Base-by-base conservation (phyloP, 75 land plant genomes). In the Pseudotsuga menziesii region DNA sequence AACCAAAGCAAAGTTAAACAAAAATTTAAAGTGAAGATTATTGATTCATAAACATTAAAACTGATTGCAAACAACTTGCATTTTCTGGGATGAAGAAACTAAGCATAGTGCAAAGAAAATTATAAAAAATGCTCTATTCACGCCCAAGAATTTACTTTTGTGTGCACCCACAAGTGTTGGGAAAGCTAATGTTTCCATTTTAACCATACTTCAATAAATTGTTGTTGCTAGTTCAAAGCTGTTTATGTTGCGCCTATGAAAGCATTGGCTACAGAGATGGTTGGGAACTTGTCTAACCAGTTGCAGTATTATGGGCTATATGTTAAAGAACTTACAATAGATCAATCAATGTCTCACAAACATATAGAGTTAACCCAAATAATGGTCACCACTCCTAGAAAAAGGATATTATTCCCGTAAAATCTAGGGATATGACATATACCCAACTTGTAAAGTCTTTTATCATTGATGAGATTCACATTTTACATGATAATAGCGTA, bases 211-310 rank as follows among this genome's bases (percentile, higher is more conserved):
- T 48, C 93, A 91, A 75, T 86, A 95, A 86, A 80, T 95, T 80
- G 98, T 81, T 80, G 89, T 80, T 81, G 74, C 35, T 69, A 86
- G 11, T 89, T 80, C 71, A 95, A 95, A 83, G 88, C 92, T 85
- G 93, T 95, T 2, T 95, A 92, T 84, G 93, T 95, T 14, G 98
- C 95, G 8, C 98, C 98, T 0, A 95, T 95, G 98, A 95, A 93
- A 76, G 95, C 98, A 67, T 82, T 95, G 74, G 98, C 92, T 72
- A 91, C 93, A 63, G 98, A 95, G 78, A 82, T 96, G 48, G 97
- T 93, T 59, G 97, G 94, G 0, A 96, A 96, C 74, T 79, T 96
- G 29, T 88, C 94, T 23, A 79, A 91, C 63, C 87, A 97, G 14
- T 76, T 96, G 78, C 76, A 89, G 78, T 72, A 80, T n/a, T 96